phyloP scores from a whole-genome alignment of 2,329 filamentous ascomycete species.

The Emmonsiellopsis sp. region DNA sequence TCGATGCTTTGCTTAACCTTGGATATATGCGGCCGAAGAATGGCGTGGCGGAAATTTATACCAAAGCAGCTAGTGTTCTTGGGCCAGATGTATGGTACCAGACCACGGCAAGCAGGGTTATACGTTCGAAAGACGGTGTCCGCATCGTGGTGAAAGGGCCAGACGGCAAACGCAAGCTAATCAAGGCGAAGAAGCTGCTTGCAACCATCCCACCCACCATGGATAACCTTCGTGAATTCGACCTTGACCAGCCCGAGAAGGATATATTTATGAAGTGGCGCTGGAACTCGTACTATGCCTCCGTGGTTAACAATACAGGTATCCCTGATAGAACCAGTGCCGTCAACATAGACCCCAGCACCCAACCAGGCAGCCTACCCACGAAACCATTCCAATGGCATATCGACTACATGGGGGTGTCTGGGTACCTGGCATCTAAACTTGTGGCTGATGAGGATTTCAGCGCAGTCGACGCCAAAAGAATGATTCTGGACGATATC shows the following conservation, averaged over 20 bases:
- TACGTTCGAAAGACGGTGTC: constrained; percentile 8
- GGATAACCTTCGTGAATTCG: constrained; percentile 26
- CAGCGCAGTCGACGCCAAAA: constrained; percentile 18
- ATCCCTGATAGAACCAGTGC: constrained; percentile 20
- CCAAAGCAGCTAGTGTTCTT: neutral
- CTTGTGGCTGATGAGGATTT: constrained; percentile 13
- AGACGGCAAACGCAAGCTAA: constrained; percentile 17
- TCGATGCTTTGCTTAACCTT: too few relatives aligned
- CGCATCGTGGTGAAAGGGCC: constrained; percentile 23
- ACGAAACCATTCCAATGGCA: constrained; percentile 21
- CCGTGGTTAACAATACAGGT: constrained; percentile 30
- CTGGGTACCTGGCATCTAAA: constrained; percentile 12
- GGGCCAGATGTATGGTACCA: neutral
- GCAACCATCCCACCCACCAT: constrained; percentile 33
- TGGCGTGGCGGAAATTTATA: neutral
- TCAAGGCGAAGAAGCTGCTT: constrained; percentile 34
- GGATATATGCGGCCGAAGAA: too few relatives aligned
- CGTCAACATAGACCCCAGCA: constrained; percentile 13
- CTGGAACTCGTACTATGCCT: constrained; percentile 31
- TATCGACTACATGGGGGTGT: constrained; percentile 14
- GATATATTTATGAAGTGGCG: constrained; percentile 29
- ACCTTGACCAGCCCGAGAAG: constrained; percentile 25
- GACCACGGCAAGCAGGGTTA: neutral
- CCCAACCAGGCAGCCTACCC: constrained; percentile 19
- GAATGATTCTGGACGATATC: constrained; percentile 20